Evolutionary conservation across 768 basidiomycete species (phyloP).

Genomic region (Leccinum subgranulosum): DNA sequence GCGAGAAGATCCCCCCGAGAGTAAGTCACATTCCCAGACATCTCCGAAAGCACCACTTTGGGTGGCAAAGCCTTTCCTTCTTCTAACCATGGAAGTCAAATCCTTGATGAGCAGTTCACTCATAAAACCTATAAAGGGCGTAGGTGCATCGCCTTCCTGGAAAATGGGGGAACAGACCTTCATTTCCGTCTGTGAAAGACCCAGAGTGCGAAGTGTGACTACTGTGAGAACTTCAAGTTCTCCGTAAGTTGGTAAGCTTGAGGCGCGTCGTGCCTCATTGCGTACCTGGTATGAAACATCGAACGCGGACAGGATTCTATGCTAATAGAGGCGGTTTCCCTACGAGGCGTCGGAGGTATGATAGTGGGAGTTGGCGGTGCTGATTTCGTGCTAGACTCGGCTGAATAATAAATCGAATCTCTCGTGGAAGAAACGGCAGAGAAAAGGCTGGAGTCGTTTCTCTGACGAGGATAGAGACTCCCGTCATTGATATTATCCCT

Average conservation of each 20-base stretch:
- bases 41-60: constrained; percentile 18
- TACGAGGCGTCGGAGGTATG: neutral
- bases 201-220: constrained; percentile 12
- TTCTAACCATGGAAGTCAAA: constrained; percentile 3
- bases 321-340: no score
- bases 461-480: neutral
- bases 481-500: neutral
- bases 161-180: constrained; percentile 5
- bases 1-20: constrained; percentile 1
- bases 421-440: neutral
- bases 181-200: constrained; percentile 1
- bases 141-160: neutral
- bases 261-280: neutral
- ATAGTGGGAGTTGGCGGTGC: constrained; percentile 6
- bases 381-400: constrained; percentile 7
- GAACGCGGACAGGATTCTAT: neutral
- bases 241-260: neutral
- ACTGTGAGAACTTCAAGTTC: constrained; percentile 6
- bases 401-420: constrained; percentile 10
- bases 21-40: constrained; percentile 24
- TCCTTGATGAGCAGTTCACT: constrained; percentile 4
- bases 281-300: constrained; percentile 8
- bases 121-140: neutral
- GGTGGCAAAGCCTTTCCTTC: constrained; percentile 4
- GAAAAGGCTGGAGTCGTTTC: neutral